Evolutionary conservation across 768 basidiomycete species (phyloP), one percentile per base, ranked within the genome.

Genomic region (Suillus subaureus): DNA sequence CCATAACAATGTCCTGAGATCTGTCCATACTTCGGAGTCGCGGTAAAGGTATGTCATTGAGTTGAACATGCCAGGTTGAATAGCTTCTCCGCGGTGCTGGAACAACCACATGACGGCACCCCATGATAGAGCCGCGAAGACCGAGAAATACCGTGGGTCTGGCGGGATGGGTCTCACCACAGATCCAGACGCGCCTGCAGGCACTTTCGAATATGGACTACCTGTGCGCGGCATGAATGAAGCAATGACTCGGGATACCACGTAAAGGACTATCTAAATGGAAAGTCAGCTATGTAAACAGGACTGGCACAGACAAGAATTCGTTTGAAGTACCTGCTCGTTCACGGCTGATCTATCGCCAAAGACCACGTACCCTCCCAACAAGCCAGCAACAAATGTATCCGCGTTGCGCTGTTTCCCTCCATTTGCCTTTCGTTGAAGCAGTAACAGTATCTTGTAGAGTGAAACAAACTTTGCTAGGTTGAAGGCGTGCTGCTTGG

Each of bases 51-150:
- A 99, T 64, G 85, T 87, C 96, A 97, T 98, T 21, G 92, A 93
- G 80, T 87, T 93, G 82, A 94, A 95, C 94, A 98, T 94, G 64
- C 96, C 97, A 21, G 94, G 93, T 72, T 99, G 96, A 66, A 99
- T 88, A n/a, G 89, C 89, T 79, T 98, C 91, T 58, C 92, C 88
- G 26, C 87, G 83, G 76, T 97, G 83, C 72, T 89, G 84, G 85
- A 96, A 99, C 67, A 97, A 80, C 86, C 91, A 99, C 97, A 99
- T 98, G 55, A 98, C 96, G 9, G 91, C 85, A 52, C 94, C 97
- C 97, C 97, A 99, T 39, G 90, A 85, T 16, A 98, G 70, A 0
- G 96, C 93, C 4, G 96, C 92, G 67, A 96, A 95, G 54, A 92
- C 73, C 1, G 91, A 87, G 78, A 99, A 99, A 74, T 93, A 90